phyloP scores from a whole-genome alignment of 2,329 filamentous ascomycete species.

The Monosporascus sp. region DNA sequence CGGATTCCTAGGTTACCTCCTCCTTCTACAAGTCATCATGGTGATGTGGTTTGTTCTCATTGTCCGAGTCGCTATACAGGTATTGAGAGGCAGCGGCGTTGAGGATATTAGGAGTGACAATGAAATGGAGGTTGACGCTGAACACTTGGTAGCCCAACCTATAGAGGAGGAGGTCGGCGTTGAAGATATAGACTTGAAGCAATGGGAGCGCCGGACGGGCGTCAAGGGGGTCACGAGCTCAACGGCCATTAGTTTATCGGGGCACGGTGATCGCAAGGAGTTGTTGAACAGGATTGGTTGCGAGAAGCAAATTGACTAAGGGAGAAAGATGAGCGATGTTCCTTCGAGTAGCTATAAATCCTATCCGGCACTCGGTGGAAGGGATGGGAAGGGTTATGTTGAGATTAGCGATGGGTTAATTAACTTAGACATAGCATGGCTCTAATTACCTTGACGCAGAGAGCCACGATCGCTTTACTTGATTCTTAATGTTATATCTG shows the following conservation, averaged over 20 bases:
- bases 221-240: conserved; percentile 44
- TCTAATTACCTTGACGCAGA: no score
- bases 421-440: no score
- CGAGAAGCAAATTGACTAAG: conserved; percentile 58
- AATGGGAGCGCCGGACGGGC: conserved; percentile 50
- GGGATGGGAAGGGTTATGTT: no score
- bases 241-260: conserved; percentile 57
- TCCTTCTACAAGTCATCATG: conserved; percentile 74
- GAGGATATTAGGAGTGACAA: conserved; percentile 85
- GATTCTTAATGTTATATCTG: no score
- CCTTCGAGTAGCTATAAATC: no score
- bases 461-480: no score
- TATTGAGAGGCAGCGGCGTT: conserved; percentile 67
- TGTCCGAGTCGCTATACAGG: conserved; percentile 69
- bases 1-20: conserved; percentile 68
- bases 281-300: conserved; percentile 74
- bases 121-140: conserved; percentile 48
- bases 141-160: conserved; percentile 41
- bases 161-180: conserved; percentile 72
- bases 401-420: no score
- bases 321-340: neutral
- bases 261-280: conserved; percentile 71
- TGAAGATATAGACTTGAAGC: conserved; percentile 60
- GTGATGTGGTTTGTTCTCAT: conserved; percentile 87
- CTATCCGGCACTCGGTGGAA: no score